Percentiles rank a stretch among this genome's conserved stretches.
Conservation (phyloP, 345 rosid species). For the Trapa incisa region DNA sequence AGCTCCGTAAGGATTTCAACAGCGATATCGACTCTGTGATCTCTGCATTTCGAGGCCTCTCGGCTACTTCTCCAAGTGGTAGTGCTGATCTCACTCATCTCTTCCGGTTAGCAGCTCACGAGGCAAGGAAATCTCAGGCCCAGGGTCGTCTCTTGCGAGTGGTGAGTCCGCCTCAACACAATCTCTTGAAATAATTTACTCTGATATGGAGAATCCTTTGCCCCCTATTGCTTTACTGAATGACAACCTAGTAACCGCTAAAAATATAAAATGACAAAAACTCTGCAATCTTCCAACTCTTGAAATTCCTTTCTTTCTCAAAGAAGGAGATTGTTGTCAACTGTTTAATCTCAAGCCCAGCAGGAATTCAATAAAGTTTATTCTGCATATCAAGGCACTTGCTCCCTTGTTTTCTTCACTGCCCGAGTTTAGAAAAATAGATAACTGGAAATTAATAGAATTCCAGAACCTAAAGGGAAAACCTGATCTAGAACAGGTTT, state of each 20-base stretch:
- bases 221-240: neutral
- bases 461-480: neutral
- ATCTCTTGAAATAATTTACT: neutral
- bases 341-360: neutral
- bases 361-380: neutral
- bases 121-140: slow-evolving; percentile 57
- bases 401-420: neutral
- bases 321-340: neutral
- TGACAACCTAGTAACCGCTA: neutral
- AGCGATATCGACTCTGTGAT: slow-evolving; percentile 54
- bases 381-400: neutral
- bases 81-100: slow-evolving; percentile 82
- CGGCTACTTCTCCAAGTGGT: slow-evolving; percentile 46
- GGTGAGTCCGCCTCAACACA: slow-evolving; percentile 28
- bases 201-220: neutral
- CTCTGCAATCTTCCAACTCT: neutral
- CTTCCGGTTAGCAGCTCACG: slow-evolving; percentile 70
- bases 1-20: slow-evolving; percentile 79
- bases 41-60: slow-evolving; percentile 47
- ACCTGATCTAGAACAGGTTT: neutral
- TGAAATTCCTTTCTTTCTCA: neutral
- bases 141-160: slow-evolving; percentile 71
- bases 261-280: neutral
- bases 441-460: neutral
- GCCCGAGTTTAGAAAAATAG: neutral